Base-by-base conservation (phyloP, 495 filamentous ascomycete genomes). In the Penicillium odoratum region DNA sequence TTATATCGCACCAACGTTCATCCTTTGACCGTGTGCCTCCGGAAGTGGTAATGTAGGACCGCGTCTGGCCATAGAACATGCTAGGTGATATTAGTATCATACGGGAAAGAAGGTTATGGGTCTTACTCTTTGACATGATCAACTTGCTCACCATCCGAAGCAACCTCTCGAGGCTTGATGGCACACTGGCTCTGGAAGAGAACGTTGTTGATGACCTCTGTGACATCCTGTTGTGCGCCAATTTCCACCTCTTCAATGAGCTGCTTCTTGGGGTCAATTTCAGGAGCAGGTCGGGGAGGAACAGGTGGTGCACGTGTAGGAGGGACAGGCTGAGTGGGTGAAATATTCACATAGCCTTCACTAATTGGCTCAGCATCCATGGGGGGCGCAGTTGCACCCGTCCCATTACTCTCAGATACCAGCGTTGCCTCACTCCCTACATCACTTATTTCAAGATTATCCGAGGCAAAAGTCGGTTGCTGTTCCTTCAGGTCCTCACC, bases 181-280 rank as follows among this genome's bases (percentile, higher is more conserved):
- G 92, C 93, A 59, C 90, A 91, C 66, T 91, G 86, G n/a, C 97
- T 79, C 40, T 93, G 89, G 61, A 93, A 92, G 36, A 95, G 81
- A 25, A 95, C 87, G 67, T 94, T 93, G 40, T 91, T 91, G 69
- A 97, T 93, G 38, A 96, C 93, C 69, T 98, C 94, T 9, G 89
- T 92, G 7, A 96, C 94, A 75, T 98, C 94, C 75, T 97, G 93
- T 66, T 93, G 84, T 26, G 84, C 80, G 18, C 82, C 80, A 62
- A 85, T 78, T 68, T 87, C 84, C 0, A 86, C 69, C 51, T 87
- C 83, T 40, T 85, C 81, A 11, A 72, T 71, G 50, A 77, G 58
- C 25, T 76, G 70, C 52, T 70, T 74, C 53, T 76, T 68, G 0
- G 61, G 58, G 45, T 77, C 72, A n/a, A 62, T 49, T 3, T 48